A percentile compares a stretch with the other conserved stretches of the same genome.
These are phyloP conservation scores for Colletotrichum cereale DNA, from an alignment of 2,329 filamentous ascomycete genomes.

Conservation along the genomic window DNA sequence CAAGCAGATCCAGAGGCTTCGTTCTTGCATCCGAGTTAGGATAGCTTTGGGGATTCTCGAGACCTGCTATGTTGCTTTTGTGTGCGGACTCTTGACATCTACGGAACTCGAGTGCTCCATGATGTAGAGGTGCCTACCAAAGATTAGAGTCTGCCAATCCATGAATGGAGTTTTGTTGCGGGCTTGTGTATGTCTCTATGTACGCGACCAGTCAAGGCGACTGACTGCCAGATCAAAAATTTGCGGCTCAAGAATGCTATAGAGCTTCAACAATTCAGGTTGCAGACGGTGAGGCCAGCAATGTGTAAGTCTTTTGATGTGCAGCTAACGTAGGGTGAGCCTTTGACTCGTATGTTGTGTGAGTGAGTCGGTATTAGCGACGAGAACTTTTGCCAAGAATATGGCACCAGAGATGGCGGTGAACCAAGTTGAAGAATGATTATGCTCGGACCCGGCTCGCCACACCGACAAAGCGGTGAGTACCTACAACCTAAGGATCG, in stretches of 20 bases:
- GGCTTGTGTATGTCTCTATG: background rate
- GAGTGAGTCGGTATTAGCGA: background rate
- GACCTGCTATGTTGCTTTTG: background rate
- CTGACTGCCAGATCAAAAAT: too few relatives aligned
- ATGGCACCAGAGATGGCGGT: too few relatives aligned
- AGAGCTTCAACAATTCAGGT: too few relatives aligned
- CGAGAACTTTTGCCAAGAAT: background rate
- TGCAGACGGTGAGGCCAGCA: too few relatives aligned
- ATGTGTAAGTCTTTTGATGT: too few relatives aligned
- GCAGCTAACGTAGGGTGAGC: background rate
- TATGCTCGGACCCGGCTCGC: background rate
- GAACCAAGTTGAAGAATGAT: background rate
- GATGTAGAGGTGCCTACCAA: too few relatives aligned
- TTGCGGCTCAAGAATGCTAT: too few relatives aligned
- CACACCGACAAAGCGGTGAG: background rate
- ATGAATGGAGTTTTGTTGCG: background rate
- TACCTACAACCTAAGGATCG: background rate
- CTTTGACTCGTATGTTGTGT: too few relatives aligned
- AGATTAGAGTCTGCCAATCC: too few relatives aligned
- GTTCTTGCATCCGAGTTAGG: slow-evolving; percentile 4
- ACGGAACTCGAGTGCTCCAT: background rate
- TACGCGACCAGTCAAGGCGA: too few relatives aligned
- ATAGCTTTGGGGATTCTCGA: background rate
- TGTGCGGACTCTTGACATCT: background rate
- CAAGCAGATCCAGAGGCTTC: slow-evolving; percentile 9